Base-by-base conservation (phyloP, 176 grass and related monocot genomes). In the Lolium perenne region DNA sequence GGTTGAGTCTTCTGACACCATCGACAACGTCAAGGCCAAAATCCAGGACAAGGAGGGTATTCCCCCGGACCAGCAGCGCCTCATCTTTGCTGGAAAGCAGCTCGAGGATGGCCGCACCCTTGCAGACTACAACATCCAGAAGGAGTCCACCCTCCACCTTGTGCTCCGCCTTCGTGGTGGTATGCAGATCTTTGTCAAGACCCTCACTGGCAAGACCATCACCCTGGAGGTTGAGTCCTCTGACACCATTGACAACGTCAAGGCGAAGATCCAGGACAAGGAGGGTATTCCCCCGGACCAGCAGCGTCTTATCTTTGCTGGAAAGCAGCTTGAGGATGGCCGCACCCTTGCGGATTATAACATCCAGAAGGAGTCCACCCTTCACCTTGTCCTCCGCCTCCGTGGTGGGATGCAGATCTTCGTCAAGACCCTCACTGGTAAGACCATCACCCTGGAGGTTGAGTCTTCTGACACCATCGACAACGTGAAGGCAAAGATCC, bases 81-180 rank as follows among this genome's bases (percentile, higher is more conserved):
- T 97, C 26, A 94, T 97, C 90, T 94, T 92, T 13, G 90, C 88
- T 0, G 92, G 95, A 16, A 97, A 94, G 86, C 90, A 92, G 86
- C 95, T 97, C 0, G 88, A 94, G 38, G 95, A 97, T 20, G 92
- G 90, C 7, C 75, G 88, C 66, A 97, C 95, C 2, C 95, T 97
- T 3, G 95, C 92, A 3, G 92, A 97, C 57, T 97, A 94, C 84
- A 94, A 97, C 90, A 94, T 97, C 78, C 92, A 97, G 86, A 97
- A 97, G 81, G 93, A 95, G 80, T 88, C 88, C 0, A 95, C 91
- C 0, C 90, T 95, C 2, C 93, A 95, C 58, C 61, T 95, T 22
- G 93, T 95, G 53, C 85, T 95, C 53, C 86, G 92, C 48, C 92
- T 94, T 1, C 38, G 38, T 9, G 91, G 91, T 26, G 91, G 91